Conservation (phyloP, 1,284 basidiomycete genomes). For the Moesziomyces parantarcticus region DNA sequence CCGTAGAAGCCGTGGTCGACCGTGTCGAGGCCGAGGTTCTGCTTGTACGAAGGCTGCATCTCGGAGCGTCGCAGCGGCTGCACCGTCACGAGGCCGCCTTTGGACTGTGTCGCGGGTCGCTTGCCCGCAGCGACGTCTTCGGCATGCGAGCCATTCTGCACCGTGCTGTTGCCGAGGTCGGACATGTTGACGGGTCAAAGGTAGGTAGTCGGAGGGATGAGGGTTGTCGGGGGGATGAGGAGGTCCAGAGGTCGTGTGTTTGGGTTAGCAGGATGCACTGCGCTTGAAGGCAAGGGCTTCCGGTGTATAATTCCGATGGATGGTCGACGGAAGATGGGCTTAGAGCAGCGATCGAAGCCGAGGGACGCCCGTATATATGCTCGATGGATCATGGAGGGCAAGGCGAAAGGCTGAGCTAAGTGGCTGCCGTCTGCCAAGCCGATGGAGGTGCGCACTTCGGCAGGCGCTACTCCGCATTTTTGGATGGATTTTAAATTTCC, state of each 20-base stretch:
- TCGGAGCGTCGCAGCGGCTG: conserved; percentile 83
- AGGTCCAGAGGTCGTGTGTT: background rate
- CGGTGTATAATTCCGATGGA: too few species aligned
- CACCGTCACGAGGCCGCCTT: conserved; percentile 69
- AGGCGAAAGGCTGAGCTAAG: too few species aligned
- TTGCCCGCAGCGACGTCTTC: conserved; percentile 14
- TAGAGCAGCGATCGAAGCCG: too few species aligned
- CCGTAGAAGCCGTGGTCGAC: conserved; percentile 59
- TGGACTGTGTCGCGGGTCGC: conserved; percentile 13
- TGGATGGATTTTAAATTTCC: too few species aligned
- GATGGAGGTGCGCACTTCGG: too few species aligned
- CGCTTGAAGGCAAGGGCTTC: too few species aligned
- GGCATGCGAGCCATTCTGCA: conserved; percentile 6
- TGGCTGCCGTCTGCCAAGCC: too few species aligned
- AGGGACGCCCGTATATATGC: too few species aligned
- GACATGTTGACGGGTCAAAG: conserved; percentile 11
- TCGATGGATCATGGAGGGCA: too few species aligned
- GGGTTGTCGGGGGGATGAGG: background rate
- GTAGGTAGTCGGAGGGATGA: background rate
- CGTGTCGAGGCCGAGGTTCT: conserved; percentile 40
- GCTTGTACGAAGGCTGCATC: conserved; percentile 60
- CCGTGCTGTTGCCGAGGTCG: conserved; percentile 17
- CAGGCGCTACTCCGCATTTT: too few species aligned
- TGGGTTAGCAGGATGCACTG: too few species aligned
- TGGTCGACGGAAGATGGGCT: background rate